Evolutionary conservation across 2,329 filamentous ascomycete genomes (phyloP).

Genomic region (Alternaria metachromatica): DNA sequence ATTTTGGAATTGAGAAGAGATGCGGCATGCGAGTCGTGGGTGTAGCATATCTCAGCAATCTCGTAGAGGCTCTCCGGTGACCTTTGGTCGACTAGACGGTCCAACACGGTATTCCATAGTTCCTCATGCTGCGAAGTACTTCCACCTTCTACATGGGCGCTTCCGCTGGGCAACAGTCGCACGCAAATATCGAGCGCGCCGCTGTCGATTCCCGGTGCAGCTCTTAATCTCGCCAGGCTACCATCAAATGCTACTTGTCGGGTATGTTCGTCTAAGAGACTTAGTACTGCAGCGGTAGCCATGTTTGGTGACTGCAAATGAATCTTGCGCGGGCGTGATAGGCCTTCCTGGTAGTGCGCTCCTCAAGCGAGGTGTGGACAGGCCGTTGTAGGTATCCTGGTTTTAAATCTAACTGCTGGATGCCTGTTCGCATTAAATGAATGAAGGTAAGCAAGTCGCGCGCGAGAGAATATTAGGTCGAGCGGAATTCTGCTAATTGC

Average conservation of each 20-base stretch:
- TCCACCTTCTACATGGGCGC: neutral
- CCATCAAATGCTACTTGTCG: conserved; percentile 29
- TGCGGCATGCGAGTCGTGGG: conserved; percentile 21
- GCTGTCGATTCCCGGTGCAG: conserved; percentile 22
- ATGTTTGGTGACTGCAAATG: neutral
- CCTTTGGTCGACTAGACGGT: conserved; percentile 19
- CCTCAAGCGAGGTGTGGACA: neutral
- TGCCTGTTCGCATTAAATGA: neutral
- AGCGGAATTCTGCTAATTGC: neutral
- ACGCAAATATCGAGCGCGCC: conserved; percentile 31
- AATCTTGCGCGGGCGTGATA: neutral
- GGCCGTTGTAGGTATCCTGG: neutral
- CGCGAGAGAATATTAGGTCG: neutral
- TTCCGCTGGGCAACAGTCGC: conserved; percentile 21
- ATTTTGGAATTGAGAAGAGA: conserved; percentile 18
- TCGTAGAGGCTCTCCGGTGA: conserved; percentile 28
- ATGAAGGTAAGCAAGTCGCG: neutral
- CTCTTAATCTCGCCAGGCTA: conserved; percentile 28
- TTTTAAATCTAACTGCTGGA: neutral
- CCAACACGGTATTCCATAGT: conserved; percentile 25
- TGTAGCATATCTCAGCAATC: conserved; percentile 34
- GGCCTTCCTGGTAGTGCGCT: neutral
- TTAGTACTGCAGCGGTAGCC: conserved; percentile 28
- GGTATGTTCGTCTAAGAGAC: conserved; percentile 29
- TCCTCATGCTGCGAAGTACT: conserved; percentile 4